A percentile compares a stretch with the other conserved stretches of the same genome.
Conservation (phyloP, 257 asterid species). For the Salvia hispanica region DNA sequence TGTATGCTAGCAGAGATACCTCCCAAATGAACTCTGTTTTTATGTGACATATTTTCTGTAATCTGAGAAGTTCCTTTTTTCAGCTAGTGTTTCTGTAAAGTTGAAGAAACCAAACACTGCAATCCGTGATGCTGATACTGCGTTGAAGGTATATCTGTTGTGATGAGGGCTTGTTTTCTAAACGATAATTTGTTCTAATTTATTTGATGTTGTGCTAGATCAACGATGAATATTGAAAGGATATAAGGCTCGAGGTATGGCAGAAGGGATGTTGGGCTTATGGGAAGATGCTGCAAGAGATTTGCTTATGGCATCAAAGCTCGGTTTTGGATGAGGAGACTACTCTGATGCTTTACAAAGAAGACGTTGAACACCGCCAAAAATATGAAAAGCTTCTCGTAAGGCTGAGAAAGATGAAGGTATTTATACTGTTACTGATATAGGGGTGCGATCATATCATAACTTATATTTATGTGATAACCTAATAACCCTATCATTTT, state of each 20-base stretch:
- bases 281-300: constrained; percentile 72
- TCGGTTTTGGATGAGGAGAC: constrained; percentile 73
- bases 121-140: constrained; percentile 56
- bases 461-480: too few relatives aligned
- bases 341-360: constrained; percentile 35
- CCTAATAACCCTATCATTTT: too few relatives aligned
- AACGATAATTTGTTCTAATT: constrained; percentile 1
- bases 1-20: constrained; percentile 67
- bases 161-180: neutral
- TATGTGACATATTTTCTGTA: neutral
- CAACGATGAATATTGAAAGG: constrained; percentile 56
- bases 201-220: constrained; percentile 39
- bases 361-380: constrained; percentile 53
- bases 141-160: constrained; percentile 43
- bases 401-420: constrained; percentile 39
- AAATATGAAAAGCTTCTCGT: constrained; percentile 50
- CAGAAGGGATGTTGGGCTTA: constrained; percentile 59
- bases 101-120: constrained; percentile 82
- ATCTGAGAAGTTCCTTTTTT: constrained; percentile 12
- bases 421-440: constrained; percentile 7
- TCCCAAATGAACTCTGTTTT: constrained; percentile 8
- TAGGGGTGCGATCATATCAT: too few relatives aligned
- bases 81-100: constrained; percentile 61
- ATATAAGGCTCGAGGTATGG: constrained; percentile 61
- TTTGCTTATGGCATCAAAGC: constrained; percentile 50